Evolutionary conservation across 768 basidiomycete species (phyloP).

Genomic region (Boletus tomentosulus): DNA sequence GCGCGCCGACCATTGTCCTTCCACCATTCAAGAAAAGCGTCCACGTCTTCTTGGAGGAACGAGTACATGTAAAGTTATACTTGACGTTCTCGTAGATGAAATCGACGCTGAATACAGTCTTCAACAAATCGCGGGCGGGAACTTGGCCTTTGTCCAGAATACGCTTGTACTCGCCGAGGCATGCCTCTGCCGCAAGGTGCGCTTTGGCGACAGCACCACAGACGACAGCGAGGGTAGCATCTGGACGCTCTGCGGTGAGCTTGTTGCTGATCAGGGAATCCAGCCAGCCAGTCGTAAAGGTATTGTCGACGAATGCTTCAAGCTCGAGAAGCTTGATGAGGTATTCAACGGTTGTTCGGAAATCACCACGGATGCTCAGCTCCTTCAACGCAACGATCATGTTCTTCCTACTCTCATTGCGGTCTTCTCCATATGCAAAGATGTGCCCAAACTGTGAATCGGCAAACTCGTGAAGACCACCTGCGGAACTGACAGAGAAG

Average conservation of each 20-base stretch:
- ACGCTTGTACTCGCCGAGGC: slow-evolving; percentile 90
- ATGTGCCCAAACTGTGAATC: slow-evolving; percentile 99
- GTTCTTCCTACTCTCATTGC: slow-evolving; percentile 92
- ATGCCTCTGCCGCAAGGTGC: slow-evolving; percentile 82
- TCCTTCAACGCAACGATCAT: slow-evolving; percentile 99
- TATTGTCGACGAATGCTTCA: slow-evolving; percentile 94
- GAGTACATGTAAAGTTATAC: slow-evolving; percentile 93
- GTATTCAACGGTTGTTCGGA: slow-evolving; percentile 98
- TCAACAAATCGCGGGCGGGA: slow-evolving; percentile 88
- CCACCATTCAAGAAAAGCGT: slow-evolving; percentile 96
- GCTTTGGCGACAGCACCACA: slow-evolving; percentile 97
- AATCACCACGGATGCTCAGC: slow-evolving; percentile 97
- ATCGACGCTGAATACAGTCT: slow-evolving; percentile 94
- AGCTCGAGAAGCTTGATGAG: slow-evolving; percentile 96
- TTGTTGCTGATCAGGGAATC: slow-evolving; percentile 96
- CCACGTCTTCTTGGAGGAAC: slow-evolving; percentile 86
- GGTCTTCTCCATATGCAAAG: slow-evolving; percentile 97
- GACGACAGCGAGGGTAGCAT: slow-evolving; percentile 86
- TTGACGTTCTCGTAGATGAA: slow-evolving; percentile 97
- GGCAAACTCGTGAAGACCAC: slow-evolving; percentile 97
- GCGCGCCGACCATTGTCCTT: slow-evolving; percentile 85
- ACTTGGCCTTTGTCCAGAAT: slow-evolving; percentile 98
- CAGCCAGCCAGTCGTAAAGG: slow-evolving; percentile 97
- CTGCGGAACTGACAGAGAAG: slow-evolving; percentile 93
- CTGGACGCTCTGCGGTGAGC: slow-evolving; percentile 95